Base-by-base conservation (phyloP, 2,329 filamentous ascomycete species). In the Albifimbria verrucaria region DNA sequence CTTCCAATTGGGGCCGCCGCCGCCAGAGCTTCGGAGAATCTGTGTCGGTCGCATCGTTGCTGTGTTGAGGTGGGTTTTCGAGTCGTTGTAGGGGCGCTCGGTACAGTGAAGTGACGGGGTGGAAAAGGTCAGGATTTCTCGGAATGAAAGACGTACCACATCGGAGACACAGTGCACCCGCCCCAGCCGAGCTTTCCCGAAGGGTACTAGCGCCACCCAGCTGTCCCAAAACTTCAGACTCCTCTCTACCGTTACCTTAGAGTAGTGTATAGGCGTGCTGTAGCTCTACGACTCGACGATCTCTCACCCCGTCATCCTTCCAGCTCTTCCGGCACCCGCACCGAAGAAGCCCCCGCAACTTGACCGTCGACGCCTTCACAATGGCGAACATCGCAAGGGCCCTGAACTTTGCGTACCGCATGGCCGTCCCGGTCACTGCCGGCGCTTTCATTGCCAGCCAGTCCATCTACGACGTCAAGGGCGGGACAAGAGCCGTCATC, bases 381-480 rank as follows among this genome's bases (percentile, higher is more conserved):
- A 83, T 83, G 80, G 77, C 80, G 59, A 76, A 78, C 64, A 73
- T 76, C 73, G 78, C 82, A 59, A 78, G 81, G 67, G 72, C 76
- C 46, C 79, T 91, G 60, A 79, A 79, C 66, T 70, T 77, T 59
- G 70, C 88, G 66, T 90, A 87, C 76, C 80, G 80, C 63, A 80
- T 79, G 70, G 89, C 89, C 58, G 75, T 97, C 51, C 92, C 93
- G 46, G 80, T 83, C 53, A 85, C 89, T 55, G 72, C 89, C 62
- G 90, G 81, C 62, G 77, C 84, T 62, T 81, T 83, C 52, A 66
- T 93, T 55, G 77, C 83, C 60, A 87, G 92, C 72, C 82, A 90
- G 60, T 90, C 92, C 54, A 84, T 99, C 58, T 99, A 97, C 86
- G 94, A 99, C 74, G 94, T 99, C 70, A 92, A 91, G 72, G 94